phyloP scores from a whole-genome alignment of 306 rosid species.

The Pachyrhizus erosus region DNA sequence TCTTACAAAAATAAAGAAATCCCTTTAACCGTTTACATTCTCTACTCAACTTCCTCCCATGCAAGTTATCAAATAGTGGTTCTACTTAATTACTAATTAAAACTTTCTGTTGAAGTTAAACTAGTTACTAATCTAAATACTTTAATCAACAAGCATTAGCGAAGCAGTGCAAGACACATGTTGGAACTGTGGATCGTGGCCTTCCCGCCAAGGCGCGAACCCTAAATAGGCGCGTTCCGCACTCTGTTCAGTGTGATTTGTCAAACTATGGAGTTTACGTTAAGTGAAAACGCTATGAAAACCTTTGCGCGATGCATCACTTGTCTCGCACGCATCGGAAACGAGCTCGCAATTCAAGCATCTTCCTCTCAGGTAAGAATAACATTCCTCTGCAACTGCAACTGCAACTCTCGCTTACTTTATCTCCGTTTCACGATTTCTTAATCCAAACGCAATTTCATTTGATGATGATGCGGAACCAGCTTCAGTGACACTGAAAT shows the following conservation, averaged over 20 bases:
- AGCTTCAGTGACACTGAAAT: background rate
- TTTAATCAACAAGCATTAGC: background rate
- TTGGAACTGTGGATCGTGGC: background rate
- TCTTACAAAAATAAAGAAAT: too few species aligned
- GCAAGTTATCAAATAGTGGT: too few species aligned
- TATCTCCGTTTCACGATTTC: constrained; percentile 1
- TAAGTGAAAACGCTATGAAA: constrained; percentile 80
- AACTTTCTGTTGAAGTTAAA: background rate
- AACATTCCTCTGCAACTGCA: background rate
- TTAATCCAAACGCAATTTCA: background rate
- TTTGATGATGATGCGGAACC: background rate
- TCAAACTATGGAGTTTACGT: constrained; percentile 65
- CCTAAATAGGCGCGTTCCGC: constrained; percentile 28
- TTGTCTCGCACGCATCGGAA: constrained; percentile 90
- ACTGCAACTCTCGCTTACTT: background rate
- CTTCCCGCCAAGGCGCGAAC: constrained; percentile 54
- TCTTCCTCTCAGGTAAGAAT: constrained; percentile 74
- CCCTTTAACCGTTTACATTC: too few species aligned
- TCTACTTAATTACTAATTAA: too few species aligned
- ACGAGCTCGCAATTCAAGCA: constrained; percentile 85
- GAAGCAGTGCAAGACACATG: background rate
- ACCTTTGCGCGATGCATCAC: constrained; percentile 88
- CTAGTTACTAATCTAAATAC: background rate
- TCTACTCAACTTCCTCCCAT: too few species aligned
- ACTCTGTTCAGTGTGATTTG: background rate